Evolutionary conservation across 495 filamentous ascomycete genomes (phyloP), one percentile per base, ranked within the genome.

Genomic region (Hypoxylon crocopeplum): DNA sequence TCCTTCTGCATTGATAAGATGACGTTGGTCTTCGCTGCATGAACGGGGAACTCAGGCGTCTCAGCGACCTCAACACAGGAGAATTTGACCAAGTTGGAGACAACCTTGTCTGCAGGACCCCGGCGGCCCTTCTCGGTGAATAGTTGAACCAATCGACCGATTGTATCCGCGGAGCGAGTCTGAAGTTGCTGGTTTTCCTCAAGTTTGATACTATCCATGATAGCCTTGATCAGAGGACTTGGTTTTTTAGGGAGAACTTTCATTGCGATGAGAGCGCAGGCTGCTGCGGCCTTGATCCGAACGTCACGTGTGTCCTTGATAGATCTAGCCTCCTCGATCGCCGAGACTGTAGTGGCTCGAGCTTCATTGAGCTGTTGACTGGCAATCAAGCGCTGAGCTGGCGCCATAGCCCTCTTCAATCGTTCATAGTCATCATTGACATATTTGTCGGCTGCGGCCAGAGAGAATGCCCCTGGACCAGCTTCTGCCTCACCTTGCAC

Each of bases 151-250:
- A 97, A 80, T 15, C 82, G 77, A 5, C 91, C 89, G 25, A 97
- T 86, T 12, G 92, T 90, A 5, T 80, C 82, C 6, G 92, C 91
- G 19, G 95, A 97, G 21, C 93, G 90, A 60, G 85, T 84, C 69
- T 98, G 94, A 30, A 98, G 79, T 59, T 96, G 91, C 27, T 88
- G 69, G 62, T 93, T 97, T 65, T 98, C 93, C 72, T 98, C 94
- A 24, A 85, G 83, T 77, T 98, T 98, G 70, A 98, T 85, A 68
- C 93, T 97, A 64, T 98, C 94, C 93, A 98, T 98, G 73, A 97
- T 89, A 15, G 85, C 88, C 74, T 96, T 96, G 75, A 98, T 97
- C 13, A 96, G 85, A 27, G 85, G 80, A 46, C 87, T 88, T 11
- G 94, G 90, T 68, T 94, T 97, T 80, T 96, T 97, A 3, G 95